phyloP scores from a whole-genome alignment of 306 rosid species.

The Citrullus mucosospermus region DNA sequence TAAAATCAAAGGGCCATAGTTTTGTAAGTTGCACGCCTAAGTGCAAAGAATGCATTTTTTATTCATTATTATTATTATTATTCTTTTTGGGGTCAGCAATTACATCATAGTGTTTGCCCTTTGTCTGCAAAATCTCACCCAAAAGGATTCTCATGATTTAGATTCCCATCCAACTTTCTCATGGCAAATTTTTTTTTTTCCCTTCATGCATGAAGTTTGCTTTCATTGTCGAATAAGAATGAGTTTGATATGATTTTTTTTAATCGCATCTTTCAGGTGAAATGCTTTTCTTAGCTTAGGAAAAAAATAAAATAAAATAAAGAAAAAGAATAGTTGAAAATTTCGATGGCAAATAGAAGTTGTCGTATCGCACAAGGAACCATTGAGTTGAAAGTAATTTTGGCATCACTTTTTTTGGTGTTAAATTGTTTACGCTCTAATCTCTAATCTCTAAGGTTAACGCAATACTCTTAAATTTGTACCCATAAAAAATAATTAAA shows the following conservation, averaged over 20 bases:
- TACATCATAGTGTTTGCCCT: not conserved
- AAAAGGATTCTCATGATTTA: not conserved
- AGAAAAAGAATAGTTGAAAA: no score
- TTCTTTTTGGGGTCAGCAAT: not conserved
- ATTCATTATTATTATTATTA: no score
- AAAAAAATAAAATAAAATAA: no score
- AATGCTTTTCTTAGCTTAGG: not conserved
- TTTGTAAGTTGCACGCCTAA: not conserved
- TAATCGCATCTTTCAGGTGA: not conserved
- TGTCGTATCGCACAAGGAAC: no score
- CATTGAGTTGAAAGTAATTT: no score
- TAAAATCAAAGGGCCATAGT: not conserved
- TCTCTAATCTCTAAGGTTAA: no score
- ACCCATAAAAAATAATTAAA: no score
- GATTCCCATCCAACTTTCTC: not conserved
- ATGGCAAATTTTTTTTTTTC: not conserved
- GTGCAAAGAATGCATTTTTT: not conserved
- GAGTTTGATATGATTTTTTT: not conserved
- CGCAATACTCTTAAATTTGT: no score
- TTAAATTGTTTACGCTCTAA: no score
- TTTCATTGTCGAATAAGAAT: not conserved
- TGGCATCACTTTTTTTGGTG: no score
- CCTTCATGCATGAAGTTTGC: not conserved
- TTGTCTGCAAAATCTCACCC: constrained; percentile 3
- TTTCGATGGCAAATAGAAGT: no score